Conservation (phyloP, 352 stramenopile species). For the Pythium folliculosum region DNA sequence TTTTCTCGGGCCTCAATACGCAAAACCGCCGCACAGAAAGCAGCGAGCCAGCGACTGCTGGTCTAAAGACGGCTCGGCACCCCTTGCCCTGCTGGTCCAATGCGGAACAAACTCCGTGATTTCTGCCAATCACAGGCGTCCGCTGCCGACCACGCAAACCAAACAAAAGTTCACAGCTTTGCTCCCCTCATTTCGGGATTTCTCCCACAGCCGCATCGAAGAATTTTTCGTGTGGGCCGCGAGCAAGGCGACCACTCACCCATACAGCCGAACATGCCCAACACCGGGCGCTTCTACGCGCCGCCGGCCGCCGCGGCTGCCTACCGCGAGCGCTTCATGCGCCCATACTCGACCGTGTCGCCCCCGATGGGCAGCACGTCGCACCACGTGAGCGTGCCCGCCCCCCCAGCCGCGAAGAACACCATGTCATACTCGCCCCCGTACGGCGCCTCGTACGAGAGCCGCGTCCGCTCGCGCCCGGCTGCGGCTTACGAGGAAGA, state of each 20-base stretch:
- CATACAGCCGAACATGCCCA: slow-evolving; percentile 19
- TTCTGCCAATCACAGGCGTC: slow-evolving; percentile 26
- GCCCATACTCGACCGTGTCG: slow-evolving; percentile 30
- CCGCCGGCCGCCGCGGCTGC: slow-evolving; percentile 9
- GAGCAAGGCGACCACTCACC: neutral
- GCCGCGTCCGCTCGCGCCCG: slow-evolving; percentile 14
- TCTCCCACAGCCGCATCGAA: slow-evolving; percentile 2
- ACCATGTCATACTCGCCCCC: neutral
- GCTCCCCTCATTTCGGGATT: slow-evolving; percentile 30
- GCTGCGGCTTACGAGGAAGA: slow-evolving; percentile 5
- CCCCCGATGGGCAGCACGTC: slow-evolving; percentile 10
- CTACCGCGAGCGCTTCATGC: slow-evolving; percentile 32
- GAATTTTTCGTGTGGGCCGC: slow-evolving; percentile 2
- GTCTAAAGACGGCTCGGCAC: neutral
- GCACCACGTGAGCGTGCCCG: neutral
- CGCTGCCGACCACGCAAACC: slow-evolving; percentile 25
- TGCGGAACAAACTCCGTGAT: slow-evolving; percentile 2
- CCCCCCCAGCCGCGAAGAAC: slow-evolving; percentile 1
- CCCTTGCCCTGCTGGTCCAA: slow-evolving; percentile 25
- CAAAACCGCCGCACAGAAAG: neutral
- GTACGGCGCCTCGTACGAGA: slow-evolving; percentile 13
- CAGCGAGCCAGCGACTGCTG: slow-evolving; percentile 1
- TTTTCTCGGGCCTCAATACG: neutral
- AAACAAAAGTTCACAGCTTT: neutral
- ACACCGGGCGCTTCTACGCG: slow-evolving; percentile 30